A percentile compares a stretch with the other conserved stretches of the same genome.
phyloP scores from a whole-genome alignment of 164 flowering plant genomes.

The Stephania yunnanensis region DNA sequence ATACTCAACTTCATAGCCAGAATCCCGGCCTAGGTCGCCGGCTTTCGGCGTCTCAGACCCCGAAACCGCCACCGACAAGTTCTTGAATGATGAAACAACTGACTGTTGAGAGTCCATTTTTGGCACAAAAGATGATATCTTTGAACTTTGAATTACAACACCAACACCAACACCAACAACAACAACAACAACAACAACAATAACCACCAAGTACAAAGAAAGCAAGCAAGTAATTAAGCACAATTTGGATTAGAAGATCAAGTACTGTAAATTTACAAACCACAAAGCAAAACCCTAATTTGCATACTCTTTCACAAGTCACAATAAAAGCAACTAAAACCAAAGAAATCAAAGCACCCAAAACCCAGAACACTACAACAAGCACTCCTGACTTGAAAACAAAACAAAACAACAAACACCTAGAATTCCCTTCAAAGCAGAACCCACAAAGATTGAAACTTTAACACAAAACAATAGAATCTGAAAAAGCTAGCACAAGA shows the following conservation, averaged over 20 bases:
- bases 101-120: conserved; percentile 71
- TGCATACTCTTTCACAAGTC: not conserved
- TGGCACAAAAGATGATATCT: conserved; percentile 6
- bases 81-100: conserved; percentile 51
- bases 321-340: not conserved
- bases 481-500: conserved; percentile 28
- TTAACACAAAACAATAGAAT: conserved; percentile 22
- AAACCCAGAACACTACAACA: not conserved
- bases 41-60: conserved; percentile 28
- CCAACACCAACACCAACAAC: no score
- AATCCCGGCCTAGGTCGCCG: not conserved
- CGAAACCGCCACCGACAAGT: conserved; percentile 20
- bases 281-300: not conserved
- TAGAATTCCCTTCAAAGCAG: conserved; percentile 1
- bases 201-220: not conserved
- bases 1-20: conserved; percentile 19
- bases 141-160: not conserved
- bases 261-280: conserved; percentile 1
- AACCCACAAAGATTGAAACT: conserved; percentile 10
- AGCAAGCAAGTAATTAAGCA: conserved; percentile 1
- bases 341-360: not conserved
- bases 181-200: no score
- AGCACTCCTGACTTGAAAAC: not conserved
- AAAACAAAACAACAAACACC: not conserved
- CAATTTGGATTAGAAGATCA: not conserved